Evolutionary conservation across 257 asterid genomes (phyloP).

Genomic region (Mitragyna speciosa): DNA sequence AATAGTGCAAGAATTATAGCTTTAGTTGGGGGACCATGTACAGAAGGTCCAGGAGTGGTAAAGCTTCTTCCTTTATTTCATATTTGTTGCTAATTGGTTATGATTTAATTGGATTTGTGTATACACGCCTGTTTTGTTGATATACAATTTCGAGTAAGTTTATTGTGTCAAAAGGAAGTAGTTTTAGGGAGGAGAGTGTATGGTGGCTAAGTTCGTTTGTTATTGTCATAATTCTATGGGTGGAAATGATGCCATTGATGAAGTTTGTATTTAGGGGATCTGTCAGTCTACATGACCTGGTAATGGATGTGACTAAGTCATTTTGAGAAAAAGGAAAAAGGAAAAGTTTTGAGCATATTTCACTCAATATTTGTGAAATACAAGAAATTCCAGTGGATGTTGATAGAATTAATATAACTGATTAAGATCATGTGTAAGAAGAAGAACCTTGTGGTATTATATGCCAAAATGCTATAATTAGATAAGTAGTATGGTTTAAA

Average conservation of each 20-base stretch:
- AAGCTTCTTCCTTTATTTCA: conserved; percentile 30
- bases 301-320: neutral
- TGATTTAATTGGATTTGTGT: neutral
- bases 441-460: neutral
- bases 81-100: neutral
- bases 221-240: neutral
- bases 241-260: neutral
- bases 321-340: neutral
- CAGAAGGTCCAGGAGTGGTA: conserved; percentile 99
- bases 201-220: neutral
- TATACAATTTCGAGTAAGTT: neutral
- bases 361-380: neutral
- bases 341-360: neutral
- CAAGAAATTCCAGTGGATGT: neutral
- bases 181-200: neutral
- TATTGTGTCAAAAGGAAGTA: neutral
- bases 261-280: neutral
- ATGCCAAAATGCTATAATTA: neutral
- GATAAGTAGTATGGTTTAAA: neutral
- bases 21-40: conserved; percentile 97
- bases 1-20: conserved; percentile 84
- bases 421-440: neutral
- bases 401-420: neutral
- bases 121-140: neutral
- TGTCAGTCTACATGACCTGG: neutral